phyloP scores from a whole-genome alignment of 768 basidiomycete genomes.

The Roridomyces roridus region DNA sequence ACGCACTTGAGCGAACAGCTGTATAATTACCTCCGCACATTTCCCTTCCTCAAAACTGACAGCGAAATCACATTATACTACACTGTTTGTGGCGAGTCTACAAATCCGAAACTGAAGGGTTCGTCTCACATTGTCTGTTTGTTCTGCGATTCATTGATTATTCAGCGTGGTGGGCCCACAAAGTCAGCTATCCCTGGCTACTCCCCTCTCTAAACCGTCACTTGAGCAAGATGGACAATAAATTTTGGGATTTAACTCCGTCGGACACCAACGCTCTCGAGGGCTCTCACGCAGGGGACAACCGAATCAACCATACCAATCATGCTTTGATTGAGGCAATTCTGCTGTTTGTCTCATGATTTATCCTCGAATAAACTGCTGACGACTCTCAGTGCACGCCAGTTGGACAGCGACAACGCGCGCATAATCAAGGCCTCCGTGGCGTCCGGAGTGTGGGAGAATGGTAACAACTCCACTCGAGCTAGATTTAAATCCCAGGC shows the following conservation, averaged over 20 bases:
- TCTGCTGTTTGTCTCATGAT: not conserved
- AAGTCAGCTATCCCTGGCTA: slow-evolving; percentile 5
- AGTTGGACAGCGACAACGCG: not conserved
- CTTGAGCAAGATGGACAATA: not conserved
- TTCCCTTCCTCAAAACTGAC: no score
- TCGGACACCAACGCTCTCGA: slow-evolving; percentile 4
- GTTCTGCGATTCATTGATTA: not conserved
- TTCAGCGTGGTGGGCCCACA: slow-evolving; percentile 7
- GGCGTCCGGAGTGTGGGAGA: not conserved
- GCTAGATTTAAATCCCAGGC: no score
- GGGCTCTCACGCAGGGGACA: slow-evolving; percentile 1
- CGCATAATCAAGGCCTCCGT: not conserved
- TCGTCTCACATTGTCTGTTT: not conserved
- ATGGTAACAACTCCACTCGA: slow-evolving; percentile 9
- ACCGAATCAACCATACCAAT: not conserved
- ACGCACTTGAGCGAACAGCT: not conserved
- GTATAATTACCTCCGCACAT: no score
- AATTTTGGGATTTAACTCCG: slow-evolving; percentile 1
- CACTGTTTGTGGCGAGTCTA: not conserved
- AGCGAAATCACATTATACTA: no score
- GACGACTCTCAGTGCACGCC: not conserved
- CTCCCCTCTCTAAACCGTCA: slow-evolving; percentile 2
- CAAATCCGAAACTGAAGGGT: not conserved
- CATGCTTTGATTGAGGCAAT: not conserved
- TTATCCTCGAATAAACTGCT: not conserved